phyloP scores from a whole-genome alignment of 2,329 filamentous ascomycete species.

The Beauveria sp. region DNA sequence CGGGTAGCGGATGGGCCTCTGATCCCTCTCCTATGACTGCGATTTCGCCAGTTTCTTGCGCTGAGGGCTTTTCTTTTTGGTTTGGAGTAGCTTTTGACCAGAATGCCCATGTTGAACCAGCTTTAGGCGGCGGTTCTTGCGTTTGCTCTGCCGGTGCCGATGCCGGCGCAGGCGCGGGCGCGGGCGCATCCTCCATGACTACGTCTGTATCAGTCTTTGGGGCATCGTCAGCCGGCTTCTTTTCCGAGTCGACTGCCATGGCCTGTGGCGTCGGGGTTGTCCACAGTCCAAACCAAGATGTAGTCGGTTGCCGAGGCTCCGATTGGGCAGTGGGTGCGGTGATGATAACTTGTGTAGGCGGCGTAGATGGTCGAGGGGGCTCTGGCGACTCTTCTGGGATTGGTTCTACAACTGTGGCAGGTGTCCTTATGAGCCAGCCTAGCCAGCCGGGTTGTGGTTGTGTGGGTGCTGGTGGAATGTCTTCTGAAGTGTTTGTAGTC shows the following conservation, averaged over 20 bases:
- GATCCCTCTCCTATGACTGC: constrained; percentile 51
- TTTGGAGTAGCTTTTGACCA: constrained; percentile 58
- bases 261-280: constrained; percentile 16
- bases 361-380: constrained; percentile 15
- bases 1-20: constrained; percentile 44
- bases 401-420: constrained; percentile 17
- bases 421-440: constrained; percentile 38
- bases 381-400: constrained; percentile 5
- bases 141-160: constrained; percentile 20
- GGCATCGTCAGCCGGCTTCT: constrained; percentile 17
- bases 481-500: not conserved
- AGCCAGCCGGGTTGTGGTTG: constrained; percentile 39
- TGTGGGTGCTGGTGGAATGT: not conserved
- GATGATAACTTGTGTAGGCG: constrained; percentile 15
- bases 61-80: constrained; percentile 22
- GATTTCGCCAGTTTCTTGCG: constrained; percentile 41
- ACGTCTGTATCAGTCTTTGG: constrained; percentile 29
- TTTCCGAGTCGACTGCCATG: constrained; percentile 9
- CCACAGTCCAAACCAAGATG: constrained; percentile 37
- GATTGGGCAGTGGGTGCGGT: constrained; percentile 11
- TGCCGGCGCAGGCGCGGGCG: constrained; percentile 11
- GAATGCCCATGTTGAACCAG: constrained; percentile 70
- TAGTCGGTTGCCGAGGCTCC: constrained; percentile 14
- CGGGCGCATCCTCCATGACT: constrained; percentile 32
- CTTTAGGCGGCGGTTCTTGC: constrained; percentile 32